phyloP scores from a whole-genome alignment of 495 filamentous ascomycete genomes.

The Xylaria nigripes region DNA sequence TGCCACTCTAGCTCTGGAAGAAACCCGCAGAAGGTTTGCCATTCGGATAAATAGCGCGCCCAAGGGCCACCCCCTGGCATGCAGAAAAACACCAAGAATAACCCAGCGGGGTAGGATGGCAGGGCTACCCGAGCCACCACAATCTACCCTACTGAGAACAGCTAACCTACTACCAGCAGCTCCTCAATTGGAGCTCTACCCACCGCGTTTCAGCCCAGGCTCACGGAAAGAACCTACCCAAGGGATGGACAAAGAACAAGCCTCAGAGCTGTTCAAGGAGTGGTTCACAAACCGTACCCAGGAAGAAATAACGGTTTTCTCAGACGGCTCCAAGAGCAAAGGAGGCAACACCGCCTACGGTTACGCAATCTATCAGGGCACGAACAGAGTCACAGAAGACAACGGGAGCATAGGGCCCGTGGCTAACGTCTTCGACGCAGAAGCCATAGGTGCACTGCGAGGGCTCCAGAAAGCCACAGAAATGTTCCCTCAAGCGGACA shows the following conservation, averaged over 20 bases:
- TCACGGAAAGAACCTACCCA: not conserved
- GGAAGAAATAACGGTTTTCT: not conserved
- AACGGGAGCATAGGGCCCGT: not conserved
- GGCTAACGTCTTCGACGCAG: not conserved
- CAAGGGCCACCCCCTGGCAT: not conserved
- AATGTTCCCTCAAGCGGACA: not conserved
- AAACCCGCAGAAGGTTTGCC: not conserved
- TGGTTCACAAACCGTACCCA: not conserved
- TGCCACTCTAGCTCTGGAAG: not conserved
- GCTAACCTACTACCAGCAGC: not conserved
- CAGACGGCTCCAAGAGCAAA: not conserved
- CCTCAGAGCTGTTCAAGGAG: not conserved
- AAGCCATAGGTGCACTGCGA: not conserved
- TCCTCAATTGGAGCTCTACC: not conserved
- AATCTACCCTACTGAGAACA: not conserved
- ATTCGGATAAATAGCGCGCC: not conserved
- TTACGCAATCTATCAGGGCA: not conserved
- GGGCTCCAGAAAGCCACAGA: not conserved
- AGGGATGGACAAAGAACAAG: not conserved
- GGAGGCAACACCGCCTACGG: not conserved
- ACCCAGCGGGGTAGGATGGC: not conserved
- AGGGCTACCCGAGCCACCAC: not conserved
- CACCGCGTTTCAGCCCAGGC: not conserved
- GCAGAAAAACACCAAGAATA: not conserved
- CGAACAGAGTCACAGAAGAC: not conserved